Evolutionary conservation across 805 yeast genomes (phyloP).

Genomic region (Wickerhamiella lipophila): DNA sequence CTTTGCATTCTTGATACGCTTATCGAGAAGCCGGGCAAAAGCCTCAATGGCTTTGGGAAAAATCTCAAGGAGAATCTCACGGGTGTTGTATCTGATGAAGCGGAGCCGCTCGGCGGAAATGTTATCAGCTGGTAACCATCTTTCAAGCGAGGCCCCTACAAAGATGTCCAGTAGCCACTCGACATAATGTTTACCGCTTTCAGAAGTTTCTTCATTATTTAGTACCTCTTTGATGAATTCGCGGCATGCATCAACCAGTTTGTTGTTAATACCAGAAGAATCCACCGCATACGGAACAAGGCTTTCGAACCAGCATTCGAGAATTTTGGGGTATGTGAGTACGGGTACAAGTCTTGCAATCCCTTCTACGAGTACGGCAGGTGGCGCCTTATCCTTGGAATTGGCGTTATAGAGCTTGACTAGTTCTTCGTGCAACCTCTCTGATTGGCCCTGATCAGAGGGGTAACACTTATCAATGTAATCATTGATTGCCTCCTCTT

Average conservation of each 20-base stretch:
- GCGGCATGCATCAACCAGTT: constrained; percentile 28
- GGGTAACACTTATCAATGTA: constrained; percentile 15
- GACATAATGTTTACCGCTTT: constrained; percentile 16
- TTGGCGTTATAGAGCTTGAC: constrained; percentile 19
- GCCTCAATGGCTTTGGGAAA: constrained; percentile 31
- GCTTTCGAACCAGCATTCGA: constrained; percentile 38
- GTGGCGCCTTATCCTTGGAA: constrained; percentile 16
- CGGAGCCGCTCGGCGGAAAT: constrained; percentile 37
- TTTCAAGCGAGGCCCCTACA: constrained; percentile 16
- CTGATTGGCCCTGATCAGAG: constrained; percentile 21
- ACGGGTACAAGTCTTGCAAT: constrained; percentile 26
- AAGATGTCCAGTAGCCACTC: constrained; percentile 22
- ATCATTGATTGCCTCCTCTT: constrained; percentile 15
- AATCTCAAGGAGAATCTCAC: constrained; percentile 32
- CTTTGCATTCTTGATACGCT: constrained; percentile 27
- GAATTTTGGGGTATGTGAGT: constrained; percentile 23
- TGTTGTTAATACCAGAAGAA: constrained; percentile 41
- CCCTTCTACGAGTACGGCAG: constrained; percentile 24
- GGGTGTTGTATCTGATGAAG: constrained; percentile 36
- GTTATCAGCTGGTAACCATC: constrained; percentile 17
- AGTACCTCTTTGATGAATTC: constrained; percentile 23
- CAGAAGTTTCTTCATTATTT: constrained; percentile 7
- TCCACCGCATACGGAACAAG: constrained; percentile 42
- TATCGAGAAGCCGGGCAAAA: constrained; percentile 32
- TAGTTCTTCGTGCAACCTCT: constrained; percentile 29